Base-by-base conservation (phyloP, 345 rosid genomes). In the Cochlearia excelsa region DNA sequence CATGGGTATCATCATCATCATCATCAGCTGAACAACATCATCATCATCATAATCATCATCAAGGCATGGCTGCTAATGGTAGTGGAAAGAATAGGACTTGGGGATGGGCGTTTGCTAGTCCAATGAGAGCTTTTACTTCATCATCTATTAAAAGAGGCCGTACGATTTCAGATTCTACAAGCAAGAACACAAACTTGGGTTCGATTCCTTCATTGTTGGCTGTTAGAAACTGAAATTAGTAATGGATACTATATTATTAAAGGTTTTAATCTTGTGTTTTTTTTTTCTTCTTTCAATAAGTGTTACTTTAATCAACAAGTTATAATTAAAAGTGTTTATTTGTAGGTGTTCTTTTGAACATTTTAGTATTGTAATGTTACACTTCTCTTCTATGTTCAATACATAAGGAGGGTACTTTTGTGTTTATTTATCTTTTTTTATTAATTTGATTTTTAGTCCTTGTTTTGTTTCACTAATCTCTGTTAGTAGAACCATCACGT, bases 71-170 rank as follows among this genome's bases (percentile, higher is more conserved):
- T 40, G 42, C 58, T 30, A 84, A 75, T 47, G 42, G 58, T 30
- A 84, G 77, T 47, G 59, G 80, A 76, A 61, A 81, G 26, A 82
- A 85, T 68, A 81, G 77, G 56, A 80, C 86, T 69, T 87, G 99
- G 97, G 81, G 84, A 5, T 87, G 96, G 97, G 88, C 97, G 5
- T 87, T 93, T 52, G 85, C 97, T 2, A 85, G 94, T 45, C 99
- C 99, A 1, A 85, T 89, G 95, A 89, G 97, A 80, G 97, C 95
- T 35, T 85, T 93, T 43, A 72, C 65, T 61, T 46, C 63, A 1
- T 46, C 81, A 76, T 60, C 42, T 44, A 61, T 45, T 63, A 77
- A 52, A 61, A 73, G 26, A 71, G 74, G 69, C 8, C 69, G 74
- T 45, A 64, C 60, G 0, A 64, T 70, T 35, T 44, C 74, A 34